Conservation (phyloP, 106 monocot genomes). For the Triglochin maritima region DNA sequence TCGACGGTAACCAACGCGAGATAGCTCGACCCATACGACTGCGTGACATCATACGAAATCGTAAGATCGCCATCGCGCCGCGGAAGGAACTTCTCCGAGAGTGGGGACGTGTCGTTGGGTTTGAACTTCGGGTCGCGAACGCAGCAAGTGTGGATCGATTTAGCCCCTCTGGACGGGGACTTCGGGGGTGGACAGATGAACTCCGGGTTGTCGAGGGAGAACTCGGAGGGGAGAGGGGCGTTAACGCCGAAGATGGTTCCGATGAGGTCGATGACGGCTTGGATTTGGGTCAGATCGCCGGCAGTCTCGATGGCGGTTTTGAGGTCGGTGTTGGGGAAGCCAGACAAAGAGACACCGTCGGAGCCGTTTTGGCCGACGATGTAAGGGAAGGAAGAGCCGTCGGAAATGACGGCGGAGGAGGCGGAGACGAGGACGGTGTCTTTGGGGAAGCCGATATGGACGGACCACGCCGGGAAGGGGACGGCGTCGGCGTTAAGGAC, state of each 20-base stretch:
- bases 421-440: conserved; percentile 61
- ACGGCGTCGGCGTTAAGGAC: conserved; percentile 41
- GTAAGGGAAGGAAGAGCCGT: conserved; percentile 57
- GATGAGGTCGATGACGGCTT: conserved; percentile 28
- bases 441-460: conserved; percentile 32
- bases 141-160: conserved; percentile 16
- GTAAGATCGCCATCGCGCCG: conserved; percentile 55
- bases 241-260: conserved; percentile 16
- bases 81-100: conserved; percentile 24
- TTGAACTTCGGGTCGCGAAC: conserved; percentile 9
- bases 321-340: conserved; percentile 65
- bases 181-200: conserved; percentile 32
- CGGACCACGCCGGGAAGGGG: conserved; percentile 35
- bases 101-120: conserved; percentile 2
- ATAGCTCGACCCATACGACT: conserved; percentile 51
- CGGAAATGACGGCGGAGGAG: conserved; percentile 39
- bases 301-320: conserved; percentile 82
- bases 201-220: conserved; percentile 31
- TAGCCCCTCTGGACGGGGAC: background rate
- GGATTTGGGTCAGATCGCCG: conserved; percentile 48
- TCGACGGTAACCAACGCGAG: conserved; percentile 60
- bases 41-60: conserved; percentile 70
- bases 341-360: conserved; percentile 56
- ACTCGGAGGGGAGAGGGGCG: conserved; percentile 19
- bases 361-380: conserved; percentile 23